phyloP scores from a whole-genome alignment of 2,329 filamentous ascomycete species.

The Colletotrichum theobromicola region DNA sequence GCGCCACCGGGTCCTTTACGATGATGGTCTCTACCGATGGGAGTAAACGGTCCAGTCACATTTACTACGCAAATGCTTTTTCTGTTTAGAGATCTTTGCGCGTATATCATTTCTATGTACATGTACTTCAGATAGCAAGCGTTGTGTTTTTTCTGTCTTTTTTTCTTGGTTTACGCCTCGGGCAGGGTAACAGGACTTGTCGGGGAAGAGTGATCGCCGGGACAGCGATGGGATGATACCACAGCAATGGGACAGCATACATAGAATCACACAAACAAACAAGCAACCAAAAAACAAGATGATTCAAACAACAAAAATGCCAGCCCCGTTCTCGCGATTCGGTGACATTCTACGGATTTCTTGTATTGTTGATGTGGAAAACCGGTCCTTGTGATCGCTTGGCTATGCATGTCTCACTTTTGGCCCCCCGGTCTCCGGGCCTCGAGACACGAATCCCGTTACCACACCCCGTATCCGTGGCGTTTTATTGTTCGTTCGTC shows the following conservation, averaged over 20 bases:
- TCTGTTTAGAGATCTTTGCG: not conserved
- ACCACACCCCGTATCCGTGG: slow-evolving; percentile 5
- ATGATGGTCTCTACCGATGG: slow-evolving; percentile 43
- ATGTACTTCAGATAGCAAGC: not conserved
- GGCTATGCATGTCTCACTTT: slow-evolving; percentile 15
- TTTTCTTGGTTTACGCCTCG: not conserved
- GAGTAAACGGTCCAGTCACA: slow-evolving; percentile 33
- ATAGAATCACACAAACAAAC: not conserved
- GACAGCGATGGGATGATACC: slow-evolving; percentile 6
- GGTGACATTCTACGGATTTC: not conserved
- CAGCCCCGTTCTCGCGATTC: not conserved
- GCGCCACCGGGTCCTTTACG: slow-evolving; percentile 40
- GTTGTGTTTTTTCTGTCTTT: not conserved
- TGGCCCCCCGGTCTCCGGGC: not conserved
- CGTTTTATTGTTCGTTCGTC: not conserved
- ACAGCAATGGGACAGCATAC: not conserved
- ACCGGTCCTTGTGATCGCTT: not conserved
- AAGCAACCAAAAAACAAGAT: not conserved
- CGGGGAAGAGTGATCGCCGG: not conserved
- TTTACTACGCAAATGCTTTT: slow-evolving; percentile 2
- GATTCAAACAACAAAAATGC: not conserved
- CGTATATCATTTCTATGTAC: not conserved
- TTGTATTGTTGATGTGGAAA: not conserved
- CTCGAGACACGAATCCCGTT: not conserved
- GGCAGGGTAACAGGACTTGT: not conserved